Evolutionary conservation across 768 basidiomycete genomes (phyloP).

Genomic region (Naematelia aurantialba): DNA sequence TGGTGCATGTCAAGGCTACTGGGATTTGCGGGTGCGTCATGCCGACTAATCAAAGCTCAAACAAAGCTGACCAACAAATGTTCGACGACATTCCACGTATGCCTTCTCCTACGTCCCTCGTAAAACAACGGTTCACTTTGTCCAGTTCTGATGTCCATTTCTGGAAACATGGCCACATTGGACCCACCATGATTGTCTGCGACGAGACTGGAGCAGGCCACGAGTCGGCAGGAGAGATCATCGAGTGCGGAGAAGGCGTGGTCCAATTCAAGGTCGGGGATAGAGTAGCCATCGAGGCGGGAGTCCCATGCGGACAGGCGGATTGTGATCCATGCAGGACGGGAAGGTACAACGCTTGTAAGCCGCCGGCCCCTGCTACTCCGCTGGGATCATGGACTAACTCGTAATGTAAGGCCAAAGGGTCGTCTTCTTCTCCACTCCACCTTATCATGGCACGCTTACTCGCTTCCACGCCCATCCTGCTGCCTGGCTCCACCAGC

Average conservation of each 20-base stretch:
- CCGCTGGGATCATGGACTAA: background rate
- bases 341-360: conserved; percentile 53
- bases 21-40: conserved; percentile 52
- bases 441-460: conserved; percentile 51
- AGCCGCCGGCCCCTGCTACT: conserved; percentile 13
- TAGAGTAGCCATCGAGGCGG: conserved; percentile 49
- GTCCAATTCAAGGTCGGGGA: conserved; percentile 48
- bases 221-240: conserved; percentile 51
- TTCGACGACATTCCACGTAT: background rate
- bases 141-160: conserved; percentile 49
- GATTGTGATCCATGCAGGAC: conserved; percentile 50
- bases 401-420: conserved; percentile 31
- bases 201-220: conserved; percentile 49
- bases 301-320: conserved; percentile 43
- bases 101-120: background rate
- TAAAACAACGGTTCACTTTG: too few relatives aligned
- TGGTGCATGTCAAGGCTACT: conserved; percentile 50
- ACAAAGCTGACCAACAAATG: too few relatives aligned
- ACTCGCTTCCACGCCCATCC: conserved; percentile 49
- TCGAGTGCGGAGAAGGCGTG: conserved; percentile 50
- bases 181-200: conserved; percentile 49
- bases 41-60: background rate
- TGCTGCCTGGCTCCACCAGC: conserved; percentile 51
- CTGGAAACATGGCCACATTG: conserved; percentile 52
- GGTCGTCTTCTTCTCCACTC: conserved; percentile 53